Evolutionary conservation across 1,284 basidiomycete genomes (phyloP).

Genomic region (Termitomyces sp.): DNA sequence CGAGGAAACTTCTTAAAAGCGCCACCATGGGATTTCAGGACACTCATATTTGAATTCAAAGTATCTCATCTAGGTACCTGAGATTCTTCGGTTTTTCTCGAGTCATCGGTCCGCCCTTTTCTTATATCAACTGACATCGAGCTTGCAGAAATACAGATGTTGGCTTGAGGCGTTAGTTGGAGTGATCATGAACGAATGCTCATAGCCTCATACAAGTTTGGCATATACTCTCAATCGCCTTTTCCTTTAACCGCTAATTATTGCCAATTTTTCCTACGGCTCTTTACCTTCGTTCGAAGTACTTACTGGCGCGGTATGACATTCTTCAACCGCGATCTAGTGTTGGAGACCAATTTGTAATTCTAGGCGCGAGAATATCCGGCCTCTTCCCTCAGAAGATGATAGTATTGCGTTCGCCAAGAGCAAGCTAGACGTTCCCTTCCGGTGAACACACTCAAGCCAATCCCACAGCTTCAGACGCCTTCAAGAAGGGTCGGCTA

Average conservation of each 20-base stretch:
- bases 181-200: neutral
- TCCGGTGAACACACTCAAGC: neutral
- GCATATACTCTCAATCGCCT: too few species aligned
- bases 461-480: neutral
- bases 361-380: neutral
- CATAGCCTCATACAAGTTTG: neutral
- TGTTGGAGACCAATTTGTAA: neutral
- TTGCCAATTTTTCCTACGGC: neutral
- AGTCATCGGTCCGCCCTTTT: neutral
- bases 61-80: neutral
- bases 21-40: neutral
- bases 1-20: neutral
- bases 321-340: neutral
- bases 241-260: neutral
- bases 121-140: neutral
- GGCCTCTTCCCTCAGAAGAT: neutral
- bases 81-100: too few species aligned
- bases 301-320: neutral
- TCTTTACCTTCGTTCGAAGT: neutral
- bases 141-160: neutral
- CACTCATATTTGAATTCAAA: too few species aligned
- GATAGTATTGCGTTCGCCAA: neutral
- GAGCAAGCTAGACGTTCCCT: neutral
- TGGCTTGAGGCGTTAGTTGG: neutral
- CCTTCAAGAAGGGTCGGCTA: neutral